Percentiles rank a stretch among this genome's conserved stretches.
Evolutionary conservation across 2,329 filamentous ascomycete genomes (phyloP).

Genomic region (Samsoniella hepiali): DNA sequence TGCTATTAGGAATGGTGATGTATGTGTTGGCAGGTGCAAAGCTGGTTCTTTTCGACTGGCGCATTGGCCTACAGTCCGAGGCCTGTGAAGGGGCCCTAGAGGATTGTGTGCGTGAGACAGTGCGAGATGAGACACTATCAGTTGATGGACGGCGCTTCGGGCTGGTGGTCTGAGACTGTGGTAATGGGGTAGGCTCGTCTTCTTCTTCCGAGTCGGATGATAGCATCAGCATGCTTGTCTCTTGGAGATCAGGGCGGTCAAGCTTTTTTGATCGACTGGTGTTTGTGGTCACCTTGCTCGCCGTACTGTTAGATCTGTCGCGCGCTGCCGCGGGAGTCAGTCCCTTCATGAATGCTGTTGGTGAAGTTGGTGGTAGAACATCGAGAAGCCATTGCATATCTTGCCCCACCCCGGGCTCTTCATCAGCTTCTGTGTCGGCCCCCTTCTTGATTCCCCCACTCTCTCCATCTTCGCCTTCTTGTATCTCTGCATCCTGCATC

Average conservation of each 20-base stretch:
- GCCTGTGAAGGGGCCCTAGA: slow-evolving; percentile 1
- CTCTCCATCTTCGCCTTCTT: slow-evolving; percentile 22
- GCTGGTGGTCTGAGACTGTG: neutral
- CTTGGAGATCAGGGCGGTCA: slow-evolving; percentile 2
- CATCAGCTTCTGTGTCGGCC: neutral
- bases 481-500: slow-evolving; percentile 28
- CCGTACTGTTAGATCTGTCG: slow-evolving; percentile 2
- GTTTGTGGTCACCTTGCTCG: slow-evolving; percentile 8
- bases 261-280: slow-evolving; percentile 7
- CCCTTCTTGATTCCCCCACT: slow-evolving; percentile 16
- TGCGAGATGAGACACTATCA: slow-evolving; percentile 1
- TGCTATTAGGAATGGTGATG: slow-evolving; percentile 37
- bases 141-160: neutral
- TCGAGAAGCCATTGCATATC: slow-evolving; percentile 7
- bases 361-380: slow-evolving; percentile 2
- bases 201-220: slow-evolving; percentile 16
- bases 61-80: slow-evolving; percentile 24
- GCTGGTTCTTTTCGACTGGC: slow-evolving; percentile 39
- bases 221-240: slow-evolving; percentile 15
- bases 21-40: slow-evolving; percentile 41
- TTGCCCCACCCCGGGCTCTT: slow-evolving; percentile 20
- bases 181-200: neutral
- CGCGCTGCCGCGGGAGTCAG: neutral
- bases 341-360: slow-evolving; percentile 3
- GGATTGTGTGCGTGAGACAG: neutral